Evolutionary conservation across 345 rosid species (phyloP).

Genomic region (Bruguiera parviflora): DNA sequence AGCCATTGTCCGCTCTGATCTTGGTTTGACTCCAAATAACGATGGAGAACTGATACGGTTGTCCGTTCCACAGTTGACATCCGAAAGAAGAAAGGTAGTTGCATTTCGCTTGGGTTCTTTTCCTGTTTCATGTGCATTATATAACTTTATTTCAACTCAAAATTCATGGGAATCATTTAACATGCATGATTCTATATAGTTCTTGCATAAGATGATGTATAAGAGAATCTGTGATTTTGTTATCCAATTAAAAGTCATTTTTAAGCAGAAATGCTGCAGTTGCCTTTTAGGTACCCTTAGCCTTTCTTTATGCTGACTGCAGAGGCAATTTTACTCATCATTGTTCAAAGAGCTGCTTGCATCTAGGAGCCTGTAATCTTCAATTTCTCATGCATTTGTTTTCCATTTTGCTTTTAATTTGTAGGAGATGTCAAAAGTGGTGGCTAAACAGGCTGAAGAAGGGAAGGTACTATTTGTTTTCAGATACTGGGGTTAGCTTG

Average conservation of each 20-base stretch:
- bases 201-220: too few relatives aligned
- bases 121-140: neutral
- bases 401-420: constrained; percentile 12
- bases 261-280: too few relatives aligned
- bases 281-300: neutral
- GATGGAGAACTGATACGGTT: constrained; percentile 90
- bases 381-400: neutral
- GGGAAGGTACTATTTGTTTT: constrained; percentile 60
- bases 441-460: constrained; percentile 89
- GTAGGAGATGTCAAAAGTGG: constrained; percentile 83
- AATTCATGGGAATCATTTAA: neutral
- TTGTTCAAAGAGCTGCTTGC: neutral
- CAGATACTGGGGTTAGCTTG: constrained; percentile 3
- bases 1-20: constrained; percentile 84
- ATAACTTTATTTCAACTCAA: neutral
- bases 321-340: too few relatives aligned
- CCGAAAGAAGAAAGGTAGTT: constrained; percentile 87
- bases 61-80: constrained; percentile 77
- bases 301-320: too few relatives aligned
- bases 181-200: too few relatives aligned
- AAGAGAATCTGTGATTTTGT: too few relatives aligned
- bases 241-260: too few relatives aligned
- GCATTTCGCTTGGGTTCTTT: constrained; percentile 15
- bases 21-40: constrained; percentile 84
- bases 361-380: neutral